These are phyloP conservation scores for Astragalus membranaceus DNA, from an alignment of 306 rosid species.

Conservation along the genomic window DNA sequence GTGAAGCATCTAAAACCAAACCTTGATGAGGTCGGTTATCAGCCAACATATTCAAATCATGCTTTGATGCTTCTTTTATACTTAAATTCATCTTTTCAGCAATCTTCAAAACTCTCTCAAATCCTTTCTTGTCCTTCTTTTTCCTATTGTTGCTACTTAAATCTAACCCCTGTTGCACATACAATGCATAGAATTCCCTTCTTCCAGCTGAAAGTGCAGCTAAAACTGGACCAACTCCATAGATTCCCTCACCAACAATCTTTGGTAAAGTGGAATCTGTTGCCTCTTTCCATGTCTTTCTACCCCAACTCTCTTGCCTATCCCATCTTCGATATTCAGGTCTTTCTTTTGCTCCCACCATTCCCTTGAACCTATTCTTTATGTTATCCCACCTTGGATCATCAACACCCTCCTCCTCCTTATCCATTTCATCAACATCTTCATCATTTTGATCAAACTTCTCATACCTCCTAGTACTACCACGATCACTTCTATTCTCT, in stretches of 20 bases:
- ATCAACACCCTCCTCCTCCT: slow-evolving; percentile 43
- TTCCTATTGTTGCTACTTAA: slow-evolving; percentile 72
- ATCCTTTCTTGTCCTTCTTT: slow-evolving; percentile 96
- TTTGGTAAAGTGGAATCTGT: slow-evolving; percentile 69
- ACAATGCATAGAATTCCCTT: slow-evolving; percentile 82
- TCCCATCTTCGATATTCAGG: slow-evolving; percentile 71
- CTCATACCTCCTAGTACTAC: slow-evolving; percentile 12
- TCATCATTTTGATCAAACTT: slow-evolving; percentile 37
- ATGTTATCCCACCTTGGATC: slow-evolving; percentile 89
- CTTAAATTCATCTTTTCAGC: slow-evolving; percentile 65
- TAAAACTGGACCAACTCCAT: slow-evolving; percentile 93
- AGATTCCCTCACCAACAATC: slow-evolving; percentile 82
- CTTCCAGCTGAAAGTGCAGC: slow-evolving; percentile 89
- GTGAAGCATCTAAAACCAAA: slow-evolving; percentile 84
- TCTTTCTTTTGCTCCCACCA: slow-evolving; percentile 46
- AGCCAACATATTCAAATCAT: slow-evolving; percentile 87
- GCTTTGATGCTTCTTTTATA: slow-evolving; percentile 70
- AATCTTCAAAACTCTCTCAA: slow-evolving; percentile 64
- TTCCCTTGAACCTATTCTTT: slow-evolving; percentile 45
- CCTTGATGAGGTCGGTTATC: slow-evolving; percentile 97
- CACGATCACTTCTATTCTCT: slow-evolving; percentile 24
- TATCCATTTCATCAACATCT: slow-evolving; percentile 36
- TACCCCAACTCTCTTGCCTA: slow-evolving; percentile 75
- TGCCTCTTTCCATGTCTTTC: slow-evolving; percentile 85
- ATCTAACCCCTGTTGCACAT: slow-evolving; percentile 86